phyloP scores from a whole-genome alignment of 345 rosid genomes.

The Citrus cavaleriei region DNA sequence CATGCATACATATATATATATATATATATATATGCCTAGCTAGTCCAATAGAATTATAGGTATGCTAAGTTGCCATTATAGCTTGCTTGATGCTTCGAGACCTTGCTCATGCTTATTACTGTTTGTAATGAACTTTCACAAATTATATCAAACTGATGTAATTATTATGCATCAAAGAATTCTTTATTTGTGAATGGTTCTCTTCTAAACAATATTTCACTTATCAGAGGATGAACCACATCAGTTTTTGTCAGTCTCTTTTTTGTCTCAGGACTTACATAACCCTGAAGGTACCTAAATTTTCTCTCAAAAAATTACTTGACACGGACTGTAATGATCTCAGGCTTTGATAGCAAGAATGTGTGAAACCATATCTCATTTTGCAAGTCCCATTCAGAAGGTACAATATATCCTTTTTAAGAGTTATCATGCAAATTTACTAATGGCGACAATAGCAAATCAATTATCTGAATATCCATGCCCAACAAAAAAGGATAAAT shows the following conservation, averaged over 20 bases:
- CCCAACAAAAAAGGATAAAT: neutral
- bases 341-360: neutral
- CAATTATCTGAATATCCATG: neutral
- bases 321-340: neutral
- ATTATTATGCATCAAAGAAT: neutral
- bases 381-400: neutral
- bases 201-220: neutral
- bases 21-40: conserved; percentile 1
- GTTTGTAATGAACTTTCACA: neutral
- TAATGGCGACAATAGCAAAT: neutral
- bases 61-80: neutral
- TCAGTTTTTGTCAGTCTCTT: neutral
- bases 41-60: neutral
- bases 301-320: too few relatives aligned
- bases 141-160: neutral
- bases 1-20: neutral
- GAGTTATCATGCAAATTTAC: neutral
- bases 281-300: too few relatives aligned
- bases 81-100: neutral
- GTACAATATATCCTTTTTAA: neutral
- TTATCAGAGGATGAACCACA: neutral
- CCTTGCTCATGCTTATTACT: neutral
- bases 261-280: too few relatives aligned
- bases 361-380: too few relatives aligned
- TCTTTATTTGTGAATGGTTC: neutral